phyloP scores from a whole-genome alignment of 2,329 filamentous ascomycete species.

The Myriosclerotinia duriaeana region DNA sequence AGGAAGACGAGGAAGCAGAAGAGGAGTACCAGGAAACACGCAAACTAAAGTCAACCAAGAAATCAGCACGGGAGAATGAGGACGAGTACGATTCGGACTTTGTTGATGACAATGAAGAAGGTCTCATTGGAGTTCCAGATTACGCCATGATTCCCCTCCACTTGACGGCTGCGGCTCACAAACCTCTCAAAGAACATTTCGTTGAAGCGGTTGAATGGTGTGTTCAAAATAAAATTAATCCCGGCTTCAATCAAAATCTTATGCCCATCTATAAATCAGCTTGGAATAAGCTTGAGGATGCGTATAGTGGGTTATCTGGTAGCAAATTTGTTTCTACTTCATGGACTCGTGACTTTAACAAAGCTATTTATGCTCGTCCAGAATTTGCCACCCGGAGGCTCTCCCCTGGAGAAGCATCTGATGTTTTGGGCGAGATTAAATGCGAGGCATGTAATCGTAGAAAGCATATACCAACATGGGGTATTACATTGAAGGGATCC shows the following conservation, averaged over 20 bases:
- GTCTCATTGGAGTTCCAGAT: slow-evolving; percentile 56
- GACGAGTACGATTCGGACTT: slow-evolving; percentile 48
- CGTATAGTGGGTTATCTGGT: slow-evolving; percentile 64
- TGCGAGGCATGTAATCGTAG: slow-evolving; percentile 62
- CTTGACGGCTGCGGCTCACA: slow-evolving; percentile 65
- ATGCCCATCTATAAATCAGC: slow-evolving; percentile 62
- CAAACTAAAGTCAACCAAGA: slow-evolving; percentile 16
- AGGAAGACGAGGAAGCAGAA: slow-evolving; percentile 35
- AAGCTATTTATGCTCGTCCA: slow-evolving; percentile 64
- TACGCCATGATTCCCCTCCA: slow-evolving; percentile 59
- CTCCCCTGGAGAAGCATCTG: slow-evolving; percentile 44
- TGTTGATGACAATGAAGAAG: slow-evolving; percentile 60
- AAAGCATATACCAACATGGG: slow-evolving; percentile 65
- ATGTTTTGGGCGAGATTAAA: slow-evolving; percentile 44
- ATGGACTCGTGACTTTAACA: slow-evolving; percentile 68
- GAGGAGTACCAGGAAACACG: slow-evolving; percentile 19
- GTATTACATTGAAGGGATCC: slow-evolving; percentile 61
- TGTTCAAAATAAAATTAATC: slow-evolving; percentile 75
- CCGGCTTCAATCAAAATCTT: slow-evolving; percentile 62
- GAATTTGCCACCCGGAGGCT: slow-evolving; percentile 45
- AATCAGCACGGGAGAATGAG: slow-evolving; percentile 24
- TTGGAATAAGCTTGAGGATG: slow-evolving; percentile 70
- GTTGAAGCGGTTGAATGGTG: slow-evolving; percentile 76
- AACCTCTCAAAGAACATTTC: slow-evolving; percentile 71
- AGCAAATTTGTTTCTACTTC: slow-evolving; percentile 71